These are phyloP conservation scores for Comarum palustre DNA, from an alignment of 306 rosid species.

Conservation along the genomic window DNA sequence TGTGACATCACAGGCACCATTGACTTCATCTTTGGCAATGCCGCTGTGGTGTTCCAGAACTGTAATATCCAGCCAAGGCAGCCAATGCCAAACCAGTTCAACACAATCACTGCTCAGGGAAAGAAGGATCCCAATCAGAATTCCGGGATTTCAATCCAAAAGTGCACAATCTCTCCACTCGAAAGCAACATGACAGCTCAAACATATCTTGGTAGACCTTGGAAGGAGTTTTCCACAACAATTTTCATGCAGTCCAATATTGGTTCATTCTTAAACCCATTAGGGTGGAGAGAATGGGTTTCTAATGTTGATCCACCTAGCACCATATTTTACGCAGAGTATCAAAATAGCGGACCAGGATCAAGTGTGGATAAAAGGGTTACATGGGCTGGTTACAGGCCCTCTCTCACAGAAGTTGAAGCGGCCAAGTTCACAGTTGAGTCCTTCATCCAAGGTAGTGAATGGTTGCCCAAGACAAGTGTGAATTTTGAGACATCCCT, in stretches of 20 bases:
- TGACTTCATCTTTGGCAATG: conserved; percentile 93
- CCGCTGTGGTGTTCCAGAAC: conserved; percentile 67
- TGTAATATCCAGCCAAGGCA: conserved; percentile 72
- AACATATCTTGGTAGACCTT: conserved; percentile 87
- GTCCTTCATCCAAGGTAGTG: conserved; percentile 62
- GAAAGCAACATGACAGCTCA: conserved; percentile 41
- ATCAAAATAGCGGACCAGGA: conserved; percentile 62
- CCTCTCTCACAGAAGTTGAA: conserved; percentile 40
- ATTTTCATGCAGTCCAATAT: conserved; percentile 59
- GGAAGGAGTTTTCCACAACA: conserved; percentile 80
- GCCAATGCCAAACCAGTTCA: conserved; percentile 71
- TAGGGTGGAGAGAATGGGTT: conserved; percentile 77
- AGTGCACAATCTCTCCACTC: conserved; percentile 36
- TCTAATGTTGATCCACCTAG: conserved; percentile 47
- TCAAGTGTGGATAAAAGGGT: conserved; percentile 51
- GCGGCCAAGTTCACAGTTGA: conserved; percentile 53
- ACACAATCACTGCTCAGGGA: conserved; percentile 94
- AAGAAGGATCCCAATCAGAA: conserved; percentile 73
- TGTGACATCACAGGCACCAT: conserved; percentile 80
- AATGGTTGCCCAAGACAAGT: conserved; percentile 57
- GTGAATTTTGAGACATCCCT: conserved; percentile 48
- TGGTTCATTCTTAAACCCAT: conserved; percentile 52
- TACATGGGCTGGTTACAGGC: conserved; percentile 65
- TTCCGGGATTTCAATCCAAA: conserved; percentile 77
- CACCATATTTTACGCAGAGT: conserved; percentile 69